Base-by-base conservation (phyloP, 805 yeast genomes). In the Metschnikowia peoriensis region DNA sequence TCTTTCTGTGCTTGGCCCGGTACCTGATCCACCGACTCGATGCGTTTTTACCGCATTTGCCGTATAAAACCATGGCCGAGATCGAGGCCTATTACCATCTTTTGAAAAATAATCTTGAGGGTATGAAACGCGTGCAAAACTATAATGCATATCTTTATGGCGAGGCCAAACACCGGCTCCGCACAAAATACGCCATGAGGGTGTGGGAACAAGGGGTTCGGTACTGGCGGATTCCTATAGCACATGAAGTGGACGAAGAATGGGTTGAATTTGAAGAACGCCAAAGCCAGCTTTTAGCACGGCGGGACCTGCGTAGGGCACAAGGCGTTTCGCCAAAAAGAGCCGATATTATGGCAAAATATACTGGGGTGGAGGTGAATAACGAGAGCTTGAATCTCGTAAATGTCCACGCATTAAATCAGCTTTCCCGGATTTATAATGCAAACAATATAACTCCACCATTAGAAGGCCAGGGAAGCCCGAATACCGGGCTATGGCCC, bases 1-100 rank as follows among this genome's bases (percentile, higher is more conserved):
- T 84, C 62, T 84, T 82, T 62, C 68, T 70, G 17, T 69, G 75
- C 22, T 61, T 84, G 34, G 74, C 79, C 1, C 66, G 84, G 35
- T 77, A 71, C 58, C 77, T 84, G 2, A 82, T 82, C 22, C 75
- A 74, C 49, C 60, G 76, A n/a, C 48, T 72, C 1, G 82, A 80
- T 8, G 48, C 62, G 11, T 78, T 84, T 1, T 60, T 65, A 12
- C 59, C 58, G 1, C 58, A 67, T 12, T 54, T 84, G 6, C 75
- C 76, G 0, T 53, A 59, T 6, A 84, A 83, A 59, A 67, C 80
- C 4, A 53, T 60, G 4, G 32, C 68, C 1, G 84, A 83, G 53
- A 76, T 84, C 7, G 46, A 67, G 46, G 63, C 59, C n/a, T 82
- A 80, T 58, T 80, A 81, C 59, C 58, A 71, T 7, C 45, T 72